A percentile compares a stretch with the other conserved stretches of the same genome.
These are phyloP conservation scores for Pyrus hybrid DNA, from an alignment of 331 rosid genomes.

Conservation along the genomic window DNA sequence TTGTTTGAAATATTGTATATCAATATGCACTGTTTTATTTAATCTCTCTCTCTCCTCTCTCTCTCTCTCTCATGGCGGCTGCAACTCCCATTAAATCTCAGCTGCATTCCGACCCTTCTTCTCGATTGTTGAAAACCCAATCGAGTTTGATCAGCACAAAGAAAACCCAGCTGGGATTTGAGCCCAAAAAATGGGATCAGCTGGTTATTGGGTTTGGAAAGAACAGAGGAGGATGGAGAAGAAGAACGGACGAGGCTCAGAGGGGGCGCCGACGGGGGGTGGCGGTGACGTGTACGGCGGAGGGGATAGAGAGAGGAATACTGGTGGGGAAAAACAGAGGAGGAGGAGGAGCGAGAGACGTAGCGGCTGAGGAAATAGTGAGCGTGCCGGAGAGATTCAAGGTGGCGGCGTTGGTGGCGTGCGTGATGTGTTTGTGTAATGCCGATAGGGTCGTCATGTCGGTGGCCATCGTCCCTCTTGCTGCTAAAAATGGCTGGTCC, in stretches of 20 bases:
- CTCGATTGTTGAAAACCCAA: constrained; percentile 12
- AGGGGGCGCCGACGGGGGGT: constrained; percentile 6
- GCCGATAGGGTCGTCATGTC: constrained; percentile 97
- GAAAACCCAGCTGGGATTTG: constrained; percentile 27
- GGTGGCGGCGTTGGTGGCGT: constrained; percentile 67
- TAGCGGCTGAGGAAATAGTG: not conserved
- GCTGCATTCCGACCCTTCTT: constrained; percentile 10
- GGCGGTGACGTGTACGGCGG: constrained; percentile 27
- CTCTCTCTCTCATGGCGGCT: constrained; percentile 36
- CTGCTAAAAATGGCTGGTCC: constrained; percentile 73
- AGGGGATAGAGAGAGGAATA: constrained; percentile 30
- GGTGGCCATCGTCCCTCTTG: constrained; percentile 86
- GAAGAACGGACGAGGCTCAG: constrained; percentile 23
- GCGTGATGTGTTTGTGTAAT: constrained; percentile 83
- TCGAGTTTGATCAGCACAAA: constrained; percentile 15
- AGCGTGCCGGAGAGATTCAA: constrained; percentile 69
- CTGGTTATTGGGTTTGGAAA: not conserved
- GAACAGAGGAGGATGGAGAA: constrained; percentile 21
- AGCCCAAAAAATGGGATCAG: constrained; percentile 21
- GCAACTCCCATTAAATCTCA: constrained; percentile 17
- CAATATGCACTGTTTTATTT: not conserved
- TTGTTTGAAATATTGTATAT: constrained; percentile 5
- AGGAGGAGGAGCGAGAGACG: constrained; percentile 6
- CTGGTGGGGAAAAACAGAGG: constrained; percentile 19
- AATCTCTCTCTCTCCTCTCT: not conserved